phyloP scores from a whole-genome alignment of 192 early-diverging fungal genomes.

The Chytriomyces sp. region DNA sequence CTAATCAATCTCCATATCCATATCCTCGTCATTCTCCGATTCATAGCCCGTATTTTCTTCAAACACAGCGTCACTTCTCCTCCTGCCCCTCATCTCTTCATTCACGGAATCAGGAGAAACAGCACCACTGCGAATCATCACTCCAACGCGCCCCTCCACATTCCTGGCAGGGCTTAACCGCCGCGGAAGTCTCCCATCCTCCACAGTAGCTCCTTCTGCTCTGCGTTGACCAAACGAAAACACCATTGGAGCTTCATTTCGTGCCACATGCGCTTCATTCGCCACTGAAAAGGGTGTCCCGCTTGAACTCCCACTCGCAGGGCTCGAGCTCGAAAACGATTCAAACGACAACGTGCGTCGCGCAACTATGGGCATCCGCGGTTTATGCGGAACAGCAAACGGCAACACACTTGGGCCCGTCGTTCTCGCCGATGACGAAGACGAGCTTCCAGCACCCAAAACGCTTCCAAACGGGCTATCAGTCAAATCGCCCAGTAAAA shows the following conservation, averaged over 20 bases:
- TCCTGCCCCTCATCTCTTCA: not conserved
- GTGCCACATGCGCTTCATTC: not conserved
- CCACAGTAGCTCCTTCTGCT: not conserved
- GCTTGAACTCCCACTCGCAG: not conserved
- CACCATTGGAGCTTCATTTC: not conserved
- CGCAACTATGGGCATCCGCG: not conserved
- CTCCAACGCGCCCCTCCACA: not conserved
- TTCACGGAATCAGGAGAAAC: too few species aligned
- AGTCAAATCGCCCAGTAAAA: not conserved
- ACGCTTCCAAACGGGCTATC: not conserved
- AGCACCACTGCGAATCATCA: not conserved
- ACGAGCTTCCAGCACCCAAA: not conserved
- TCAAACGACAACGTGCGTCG: not conserved
- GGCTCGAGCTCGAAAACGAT: not conserved
- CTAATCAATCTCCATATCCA: conserved; percentile 7
- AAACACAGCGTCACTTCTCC: not conserved
- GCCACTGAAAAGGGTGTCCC: not conserved
- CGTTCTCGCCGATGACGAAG: not conserved
- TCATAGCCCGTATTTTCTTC: not conserved
- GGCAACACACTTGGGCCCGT: not conserved
- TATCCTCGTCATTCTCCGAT: not conserved
- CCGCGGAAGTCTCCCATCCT: not conserved
- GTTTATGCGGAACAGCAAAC: not conserved
- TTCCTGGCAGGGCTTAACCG: not conserved
- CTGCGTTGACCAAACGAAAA: not conserved